Conservation (phyloP, 768 basidiomycete genomes). For the Gloeostereum incarnatum region DNA sequence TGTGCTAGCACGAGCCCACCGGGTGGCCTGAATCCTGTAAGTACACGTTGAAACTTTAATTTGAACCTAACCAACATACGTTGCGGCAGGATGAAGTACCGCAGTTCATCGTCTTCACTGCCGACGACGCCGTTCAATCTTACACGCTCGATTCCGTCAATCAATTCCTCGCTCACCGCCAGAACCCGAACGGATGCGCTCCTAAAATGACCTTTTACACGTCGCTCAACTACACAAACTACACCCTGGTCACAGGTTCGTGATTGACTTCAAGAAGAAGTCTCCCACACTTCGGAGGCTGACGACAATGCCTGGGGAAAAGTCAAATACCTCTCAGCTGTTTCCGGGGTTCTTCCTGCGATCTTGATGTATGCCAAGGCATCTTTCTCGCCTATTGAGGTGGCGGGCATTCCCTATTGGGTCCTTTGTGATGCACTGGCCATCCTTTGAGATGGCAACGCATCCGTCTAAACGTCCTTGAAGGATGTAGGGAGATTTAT, state of each 20-base stretch:
- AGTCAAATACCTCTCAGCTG: too few species aligned
- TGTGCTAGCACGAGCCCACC: conserved; percentile 70
- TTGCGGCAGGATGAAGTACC: conserved; percentile 43
- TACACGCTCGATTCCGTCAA: conserved; percentile 71
- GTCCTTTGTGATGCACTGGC: too few species aligned
- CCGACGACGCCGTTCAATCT: conserved; percentile 69
- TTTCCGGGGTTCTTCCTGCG: too few species aligned
- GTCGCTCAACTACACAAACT: conserved; percentile 62
- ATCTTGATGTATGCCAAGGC: too few species aligned
- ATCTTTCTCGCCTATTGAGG: too few species aligned
- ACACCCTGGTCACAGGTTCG: conserved; percentile 55
- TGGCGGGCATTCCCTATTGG: too few species aligned
- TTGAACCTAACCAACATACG: background rate
- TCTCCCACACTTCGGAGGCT: too few species aligned
- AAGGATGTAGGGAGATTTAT: too few species aligned
- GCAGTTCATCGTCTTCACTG: conserved; percentile 65
- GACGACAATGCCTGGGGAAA: too few species aligned
- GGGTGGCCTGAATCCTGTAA: conserved; percentile 51
- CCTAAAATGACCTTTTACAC: conserved; percentile 73
- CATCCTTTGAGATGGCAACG: too few species aligned
- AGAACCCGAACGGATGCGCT: conserved; percentile 70
- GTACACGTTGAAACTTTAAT: background rate
- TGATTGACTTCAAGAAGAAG: too few species aligned
- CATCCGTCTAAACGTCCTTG: too few species aligned
- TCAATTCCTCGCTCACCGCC: conserved; percentile 64